A percentile compares a stretch with the other conserved stretches of the same genome.
These are phyloP conservation scores for Nannochloropsis gaditana DNA, from an alignment of 108 stramenopile genomes.

Conservation along the genomic window DNA sequence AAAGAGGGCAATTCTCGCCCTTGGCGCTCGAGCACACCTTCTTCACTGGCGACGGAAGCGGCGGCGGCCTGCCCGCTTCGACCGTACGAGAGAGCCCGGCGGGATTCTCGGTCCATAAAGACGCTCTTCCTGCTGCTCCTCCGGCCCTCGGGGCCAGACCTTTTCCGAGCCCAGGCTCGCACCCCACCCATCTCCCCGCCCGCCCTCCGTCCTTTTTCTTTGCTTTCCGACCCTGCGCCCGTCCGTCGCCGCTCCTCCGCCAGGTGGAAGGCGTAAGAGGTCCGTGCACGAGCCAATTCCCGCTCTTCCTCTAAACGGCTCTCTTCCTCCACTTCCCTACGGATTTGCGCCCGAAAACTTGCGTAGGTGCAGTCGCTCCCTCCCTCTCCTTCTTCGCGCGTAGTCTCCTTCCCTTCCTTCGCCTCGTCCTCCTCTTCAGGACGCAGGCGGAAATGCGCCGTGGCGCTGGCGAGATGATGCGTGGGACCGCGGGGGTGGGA, in stretches of 20 bases:
- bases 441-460: slow-evolving; percentile 2
- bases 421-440: background rate
- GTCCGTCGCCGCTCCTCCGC: background rate
- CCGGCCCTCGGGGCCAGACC: background rate
- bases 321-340: slow-evolving; percentile 17
- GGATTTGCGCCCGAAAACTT: slow-evolving; percentile 2
- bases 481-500: background rate
- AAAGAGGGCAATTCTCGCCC: background rate
- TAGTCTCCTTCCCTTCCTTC: background rate
- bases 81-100: too few species aligned
- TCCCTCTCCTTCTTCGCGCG: background rate
- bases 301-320: background rate
- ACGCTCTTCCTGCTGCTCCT: background rate
- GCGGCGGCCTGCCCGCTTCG: too few species aligned
- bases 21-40: background rate
- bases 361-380: background rate
- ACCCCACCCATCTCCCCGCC: background rate
- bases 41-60: too few species aligned
- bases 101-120: background rate
- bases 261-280: background rate
- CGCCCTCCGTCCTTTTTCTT: background rate
- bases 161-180: background rate
- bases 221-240: background rate
- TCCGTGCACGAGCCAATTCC: background rate
- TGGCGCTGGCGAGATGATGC: background rate